Evolutionary conservation across 345 rosid genomes (phyloP), one percentile per base, ranked within the genome.

Genomic region (Balakata baccata): DNA sequence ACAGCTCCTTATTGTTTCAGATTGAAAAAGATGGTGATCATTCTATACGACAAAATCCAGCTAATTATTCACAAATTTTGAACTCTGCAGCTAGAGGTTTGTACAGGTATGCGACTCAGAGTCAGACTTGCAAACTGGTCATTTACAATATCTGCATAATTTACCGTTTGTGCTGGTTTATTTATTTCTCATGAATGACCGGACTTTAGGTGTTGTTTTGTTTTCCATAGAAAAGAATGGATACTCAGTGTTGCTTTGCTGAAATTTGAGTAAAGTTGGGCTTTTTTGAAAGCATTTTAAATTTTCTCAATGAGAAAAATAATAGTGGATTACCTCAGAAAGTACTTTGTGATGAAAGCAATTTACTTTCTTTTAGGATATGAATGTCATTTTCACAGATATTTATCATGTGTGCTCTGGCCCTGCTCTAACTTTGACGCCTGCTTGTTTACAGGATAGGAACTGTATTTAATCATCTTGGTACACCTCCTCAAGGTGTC

Each of bases 381-480:
- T 29, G 22, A 13, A 5, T 61, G 9, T 53, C 17, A 52, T 54
- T 54, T 53, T 54, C 11, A 60, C 50, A 6, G 17, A 73, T 58
- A 52, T 8, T 57, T 46, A 17, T 25, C 67, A n/a, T 50, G 34
- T 64, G 14, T 16, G n/a, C 46, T n/a, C 22, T 11, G 17, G 18
- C 61, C 61, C 41, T 68, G 38, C 72, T 59, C 16, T 34, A 64
- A 41, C 43, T 61, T 34, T 25, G 53, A 53, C 77, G 43, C 38
- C 29, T 39, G 22, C 41, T 53, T 72, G 56, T 62, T 68, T 52
- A 62, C 87, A 94, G 97, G 87, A 87, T 90, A 79, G 98, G 98
- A 80, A 87, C 92, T 80, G 97, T 92, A 77, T 85, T 92, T 78
- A 78, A 89, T 82, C 92, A 90, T 85, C 94, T 90, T 68, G 84